Evolutionary conservation across 2,329 filamentous ascomycete genomes (phyloP), one percentile per base, ranked within the genome.

Genomic region (Fonsecaea nubica): DNA sequence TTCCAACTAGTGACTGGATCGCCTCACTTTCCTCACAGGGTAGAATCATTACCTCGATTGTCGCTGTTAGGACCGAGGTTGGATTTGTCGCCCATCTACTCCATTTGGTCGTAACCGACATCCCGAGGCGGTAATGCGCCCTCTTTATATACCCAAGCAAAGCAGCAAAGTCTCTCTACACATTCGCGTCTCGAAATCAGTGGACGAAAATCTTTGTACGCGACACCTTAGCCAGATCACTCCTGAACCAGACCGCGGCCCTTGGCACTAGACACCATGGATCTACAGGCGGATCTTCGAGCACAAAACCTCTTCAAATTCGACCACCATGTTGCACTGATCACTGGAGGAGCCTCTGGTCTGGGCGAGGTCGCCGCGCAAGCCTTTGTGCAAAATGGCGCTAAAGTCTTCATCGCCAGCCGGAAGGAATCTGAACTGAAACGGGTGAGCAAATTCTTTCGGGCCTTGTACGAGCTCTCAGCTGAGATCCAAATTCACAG

Each of bases 291-390:
- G 64, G 71, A 76, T 54, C 70, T 76, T 33, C 68, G 67, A 15
- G 63, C 74, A 15, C 63, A 71, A 5, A 68, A 72, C 21, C 68
- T 76, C 32, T 76, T 76, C 66, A 70, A 69, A 9, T 72, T 75
- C 53, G 69, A 71, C 52, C 71, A 73, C 58, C 73, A 73, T 67
- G 71, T 75, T 15, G 74, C 72, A 13, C 68, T 76, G 18, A 71
- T 76, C 8, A 75, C 74, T 4, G 75, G 75, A 15, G 75, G 75
- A 35, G 75, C 73, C 1, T 69, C 68, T 9, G 75, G 75, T 4
- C 72, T 76, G 12, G 75, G 75, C 5, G 83, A 84, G 70, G 85
- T 85, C 82, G 84, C 84, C 52, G 84, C 83, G 0, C 82, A 85
- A 73, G 83, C 82, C 9, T 85, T 82, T 68, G 79, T 85, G 25